These are phyloP conservation scores for Tranzscheliella williamsii DNA, from an alignment of 1,284 basidiomycete genomes.

Conservation along the genomic window DNA sequence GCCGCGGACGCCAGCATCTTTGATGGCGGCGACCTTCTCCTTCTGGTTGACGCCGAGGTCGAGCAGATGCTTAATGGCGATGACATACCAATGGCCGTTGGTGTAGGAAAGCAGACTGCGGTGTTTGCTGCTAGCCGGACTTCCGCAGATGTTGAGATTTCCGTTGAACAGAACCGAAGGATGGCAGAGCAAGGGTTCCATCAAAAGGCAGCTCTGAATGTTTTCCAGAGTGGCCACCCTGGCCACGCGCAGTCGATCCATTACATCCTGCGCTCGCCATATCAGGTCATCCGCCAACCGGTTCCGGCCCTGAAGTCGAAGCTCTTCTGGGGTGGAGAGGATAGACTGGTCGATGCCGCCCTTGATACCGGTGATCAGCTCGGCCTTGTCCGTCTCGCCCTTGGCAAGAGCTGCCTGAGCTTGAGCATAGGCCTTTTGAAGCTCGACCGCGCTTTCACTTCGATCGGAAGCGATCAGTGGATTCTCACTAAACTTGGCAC, in stretches of 20 bases:
- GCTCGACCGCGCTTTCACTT: slow-evolving; percentile 65
- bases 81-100: slow-evolving; percentile 41
- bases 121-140: slow-evolving; percentile 16
- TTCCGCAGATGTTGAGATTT: slow-evolving; percentile 18
- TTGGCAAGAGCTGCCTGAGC: slow-evolving; percentile 30
- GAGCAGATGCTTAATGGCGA: slow-evolving; percentile 44
- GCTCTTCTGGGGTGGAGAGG: slow-evolving; percentile 29
- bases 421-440: slow-evolving; percentile 23
- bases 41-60: slow-evolving; percentile 45
- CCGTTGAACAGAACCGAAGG: slow-evolving; percentile 27
- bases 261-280: slow-evolving; percentile 62
- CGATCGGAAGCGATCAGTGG: slow-evolving; percentile 77
- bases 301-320: slow-evolving; percentile 67
- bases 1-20: slow-evolving; percentile 25
- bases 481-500: slow-evolving; percentile 87
- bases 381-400: slow-evolving; percentile 30
- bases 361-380: slow-evolving; percentile 34
- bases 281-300: slow-evolving; percentile 76
- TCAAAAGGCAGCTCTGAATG: slow-evolving; percentile 62
- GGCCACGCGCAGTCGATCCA: slow-evolving; percentile 81
- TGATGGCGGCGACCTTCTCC: slow-evolving; percentile 36
- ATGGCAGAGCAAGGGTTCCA: slow-evolving; percentile 40
- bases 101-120: slow-evolving; percentile 20
- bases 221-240: slow-evolving; percentile 78
- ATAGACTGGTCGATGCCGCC: slow-evolving; percentile 41